A percentile compares a stretch with the other conserved stretches of the same genome.
Conservation (phyloP, 2,329 filamentous ascomycete species). For the Botrytis galanthina region DNA sequence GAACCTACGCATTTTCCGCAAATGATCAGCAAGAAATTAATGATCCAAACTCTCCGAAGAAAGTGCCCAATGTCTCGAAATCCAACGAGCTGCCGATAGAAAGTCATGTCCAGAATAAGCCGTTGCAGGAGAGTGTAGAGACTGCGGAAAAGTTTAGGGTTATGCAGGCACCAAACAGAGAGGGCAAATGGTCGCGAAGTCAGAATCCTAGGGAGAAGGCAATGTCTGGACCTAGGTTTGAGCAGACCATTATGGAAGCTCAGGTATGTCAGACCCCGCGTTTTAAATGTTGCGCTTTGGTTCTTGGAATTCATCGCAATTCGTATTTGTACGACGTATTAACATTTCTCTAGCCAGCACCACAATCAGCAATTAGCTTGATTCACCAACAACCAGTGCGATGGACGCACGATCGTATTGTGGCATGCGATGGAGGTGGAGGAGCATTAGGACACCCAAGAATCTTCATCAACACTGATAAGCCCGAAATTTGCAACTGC, state of each 20-base stretch:
- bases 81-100: constrained; percentile 57
- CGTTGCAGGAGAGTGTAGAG: constrained; percentile 54
- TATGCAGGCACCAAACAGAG: constrained; percentile 81
- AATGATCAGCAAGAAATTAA: constrained; percentile 47
- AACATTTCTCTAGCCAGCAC: constrained; percentile 66
- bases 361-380: constrained; percentile 86
- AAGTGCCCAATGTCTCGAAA: constrained; percentile 55
- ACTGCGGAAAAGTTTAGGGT: constrained; percentile 38
- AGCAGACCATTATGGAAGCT: constrained; percentile 89
- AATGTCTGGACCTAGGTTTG: constrained; percentile 93
- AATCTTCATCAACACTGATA: constrained; percentile 98
- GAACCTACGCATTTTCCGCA: constrained; percentile 42
- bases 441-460: constrained; percentile 86
- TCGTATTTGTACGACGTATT: constrained; percentile 30
- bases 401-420: constrained; percentile 81
- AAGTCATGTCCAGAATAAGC: constrained; percentile 49
- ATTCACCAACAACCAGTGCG: constrained; percentile 93
- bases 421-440: constrained; percentile 88
- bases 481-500: constrained; percentile 88
- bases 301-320: neutral
- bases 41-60: constrained; percentile 46
- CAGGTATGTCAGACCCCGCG: constrained; percentile 62
- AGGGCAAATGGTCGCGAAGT: constrained; percentile 76
- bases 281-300: neutral
- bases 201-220: constrained; percentile 78